Evolutionary conservation across 129 eudicot species (phyloP).

Genomic region (Sambucus nigra): DNA sequence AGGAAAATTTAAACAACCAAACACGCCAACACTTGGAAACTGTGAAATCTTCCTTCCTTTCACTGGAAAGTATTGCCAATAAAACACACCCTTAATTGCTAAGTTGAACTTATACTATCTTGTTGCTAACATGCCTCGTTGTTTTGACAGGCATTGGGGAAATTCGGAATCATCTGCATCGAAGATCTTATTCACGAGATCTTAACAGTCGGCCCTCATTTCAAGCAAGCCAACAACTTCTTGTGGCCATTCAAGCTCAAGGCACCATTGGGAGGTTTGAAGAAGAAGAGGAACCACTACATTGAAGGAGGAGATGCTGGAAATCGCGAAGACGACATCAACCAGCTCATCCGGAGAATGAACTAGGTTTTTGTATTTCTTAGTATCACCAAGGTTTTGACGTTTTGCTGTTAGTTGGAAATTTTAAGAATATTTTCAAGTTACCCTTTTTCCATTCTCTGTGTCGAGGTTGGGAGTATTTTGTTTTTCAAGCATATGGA

Average conservation of each 20-base stretch:
- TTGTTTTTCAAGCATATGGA: neutral
- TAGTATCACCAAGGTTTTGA: neutral
- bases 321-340: slow-evolving; percentile 57
- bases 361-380: slow-evolving; percentile 10
- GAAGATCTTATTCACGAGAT: slow-evolving; percentile 67
- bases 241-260: slow-evolving; percentile 58
- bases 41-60: no score
- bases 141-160: slow-evolving; percentile 42
- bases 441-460: neutral
- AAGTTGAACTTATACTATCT: neutral
- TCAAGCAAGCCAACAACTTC: slow-evolving; percentile 64
- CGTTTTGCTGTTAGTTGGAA: neutral
- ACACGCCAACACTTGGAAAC: no score
- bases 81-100: no score
- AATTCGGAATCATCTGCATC: slow-evolving; percentile 49
- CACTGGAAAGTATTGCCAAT: no score
- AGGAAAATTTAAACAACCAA: no score
- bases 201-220: slow-evolving; percentile 60
- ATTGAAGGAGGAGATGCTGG: slow-evolving; percentile 85
- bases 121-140: neutral
- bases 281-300: slow-evolving; percentile 66
- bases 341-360: slow-evolving; percentile 71
- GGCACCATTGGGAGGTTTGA: slow-evolving; percentile 66
- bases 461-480: no score
- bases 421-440: neutral